Base-by-base conservation (phyloP, 83 land plant genomes). In the Thuja plicata region DNA sequence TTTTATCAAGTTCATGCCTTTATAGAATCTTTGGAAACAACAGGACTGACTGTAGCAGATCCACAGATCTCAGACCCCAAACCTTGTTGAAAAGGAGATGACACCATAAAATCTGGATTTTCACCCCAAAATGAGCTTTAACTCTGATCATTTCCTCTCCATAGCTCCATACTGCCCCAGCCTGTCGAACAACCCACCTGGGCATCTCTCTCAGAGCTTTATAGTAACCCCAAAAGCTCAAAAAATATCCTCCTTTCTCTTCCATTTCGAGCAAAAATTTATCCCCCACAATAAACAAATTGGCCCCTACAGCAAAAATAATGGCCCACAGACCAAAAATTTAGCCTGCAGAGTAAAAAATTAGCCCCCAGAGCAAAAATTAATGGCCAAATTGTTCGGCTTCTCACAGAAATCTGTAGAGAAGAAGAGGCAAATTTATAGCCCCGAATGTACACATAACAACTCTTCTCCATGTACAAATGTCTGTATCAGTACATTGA, bases 121-220 rank as follows among this genome's bases (percentile, higher is more conserved):
- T 89, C 66, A 93, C 62, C 3, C 98, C 98, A 50, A 96, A 97
- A 13, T 94, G 88, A 48, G 98, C 93, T 38, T 94, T 87, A 57
- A 91, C 91, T 24, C 92, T 89, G 89, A 89, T 97, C 91, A 92
- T 87, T 89, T 97, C 99, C 86, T 97, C 95, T 77, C 80, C 89
- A 27, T 92, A 89, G 3, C 95, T 95, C 82, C 95, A 88, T 50
- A 94, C 92, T 52, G 97, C 94, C 73, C 85, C 79, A 45, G 96
- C 92, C 9, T 97, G 91, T 55, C 91, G 89, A 30, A 73, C 66
- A 24, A 97, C 84, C 34, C 99, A 88, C 24, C 62, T 15, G 24
- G 93, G 99, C 45, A 96, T 95, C 17, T 93, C 83, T 60, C 91
- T 27, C 66, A 97, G 87, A n/a, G 99, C 97, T 1, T 38, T 12